phyloP scores from a whole-genome alignment of 2,329 filamentous ascomycete species.

The Xylaria sp. region DNA sequence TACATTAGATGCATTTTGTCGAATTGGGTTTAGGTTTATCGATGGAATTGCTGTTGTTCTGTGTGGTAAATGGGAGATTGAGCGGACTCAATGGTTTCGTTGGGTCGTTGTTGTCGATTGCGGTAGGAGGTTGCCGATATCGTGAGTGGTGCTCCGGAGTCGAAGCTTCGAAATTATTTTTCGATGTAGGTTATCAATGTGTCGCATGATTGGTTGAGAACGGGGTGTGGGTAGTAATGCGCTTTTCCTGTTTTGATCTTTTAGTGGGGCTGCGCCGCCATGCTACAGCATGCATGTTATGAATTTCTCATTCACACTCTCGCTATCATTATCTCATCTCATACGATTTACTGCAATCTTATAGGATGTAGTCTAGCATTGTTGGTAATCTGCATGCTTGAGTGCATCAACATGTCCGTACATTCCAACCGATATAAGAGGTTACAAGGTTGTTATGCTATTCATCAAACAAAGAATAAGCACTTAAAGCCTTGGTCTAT shows the following conservation, averaged over 20 bases:
- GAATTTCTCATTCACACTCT: not conserved
- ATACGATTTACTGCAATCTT: not conserved
- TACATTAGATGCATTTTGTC: conserved; percentile 75
- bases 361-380: not conserved
- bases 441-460: not conserved
- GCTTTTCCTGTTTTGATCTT: not conserved
- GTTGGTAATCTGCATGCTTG: not conserved
- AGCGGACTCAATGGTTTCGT: not conserved
- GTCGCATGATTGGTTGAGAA: conserved; percentile 22
- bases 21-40: not conserved
- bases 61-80: too few relatives aligned
- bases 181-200: conserved; percentile 22
- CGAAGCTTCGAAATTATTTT: conserved; percentile 39
- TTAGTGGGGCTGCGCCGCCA: not conserved
- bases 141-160: conserved; percentile 3
- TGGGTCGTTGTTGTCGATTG: not conserved
- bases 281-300: not conserved
- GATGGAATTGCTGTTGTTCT: too few relatives aligned
- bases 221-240: not conserved
- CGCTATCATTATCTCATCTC: not conserved
- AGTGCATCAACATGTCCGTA: not conserved
- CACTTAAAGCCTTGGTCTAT: not conserved
- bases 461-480: not conserved
- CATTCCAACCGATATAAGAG: not conserved
- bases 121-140: not conserved